Evolutionary conservation across 768 basidiomycete species (phyloP).

Genomic region (Psilocybe cyanescens): DNA sequence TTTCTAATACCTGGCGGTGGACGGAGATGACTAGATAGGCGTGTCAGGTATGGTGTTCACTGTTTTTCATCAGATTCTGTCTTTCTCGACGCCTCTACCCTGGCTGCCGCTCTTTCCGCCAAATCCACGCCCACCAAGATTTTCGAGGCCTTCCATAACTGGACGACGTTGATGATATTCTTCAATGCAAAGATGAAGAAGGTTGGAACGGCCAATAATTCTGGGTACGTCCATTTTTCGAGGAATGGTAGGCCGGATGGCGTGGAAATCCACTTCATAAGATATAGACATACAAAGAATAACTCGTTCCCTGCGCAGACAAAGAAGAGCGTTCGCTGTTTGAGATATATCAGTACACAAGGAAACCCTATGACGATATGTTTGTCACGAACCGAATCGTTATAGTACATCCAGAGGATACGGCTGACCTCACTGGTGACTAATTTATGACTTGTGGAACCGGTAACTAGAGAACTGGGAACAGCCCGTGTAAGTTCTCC

Average conservation of each 20-base stretch:
- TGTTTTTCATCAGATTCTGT: slow-evolving; percentile 18
- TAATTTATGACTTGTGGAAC: slow-evolving; percentile 89
- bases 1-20: not conserved
- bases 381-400: slow-evolving; percentile 73
- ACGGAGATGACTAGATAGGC: not conserved
- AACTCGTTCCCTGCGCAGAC: slow-evolving; percentile 96
- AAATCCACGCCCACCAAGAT: slow-evolving; percentile 93
- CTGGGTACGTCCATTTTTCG: slow-evolving; percentile 70
- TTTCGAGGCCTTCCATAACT: slow-evolving; percentile 97
- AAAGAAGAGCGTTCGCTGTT: slow-evolving; percentile 82
- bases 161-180: slow-evolving; percentile 94
- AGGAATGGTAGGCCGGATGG: slow-evolving; percentile 60
- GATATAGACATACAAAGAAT: slow-evolving; percentile 94
- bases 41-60: slow-evolving; percentile 3
- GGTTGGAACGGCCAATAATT: slow-evolving; percentile 64
- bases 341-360: not conserved
- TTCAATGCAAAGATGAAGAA: slow-evolving; percentile 77
- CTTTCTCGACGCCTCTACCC: slow-evolving; percentile 31
- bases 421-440: slow-evolving; percentile 92
- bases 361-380: not conserved
- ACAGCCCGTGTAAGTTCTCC: slow-evolving; percentile 14
- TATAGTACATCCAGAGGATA: slow-evolving; percentile 93
- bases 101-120: slow-evolving; percentile 76
- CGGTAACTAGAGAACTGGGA: slow-evolving; percentile 88
- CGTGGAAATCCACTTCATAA: slow-evolving; percentile 81